Evolutionary conservation across 2,329 filamentous ascomycete species (phyloP).

Genomic region (Podosphaera leucotricha): DNA sequence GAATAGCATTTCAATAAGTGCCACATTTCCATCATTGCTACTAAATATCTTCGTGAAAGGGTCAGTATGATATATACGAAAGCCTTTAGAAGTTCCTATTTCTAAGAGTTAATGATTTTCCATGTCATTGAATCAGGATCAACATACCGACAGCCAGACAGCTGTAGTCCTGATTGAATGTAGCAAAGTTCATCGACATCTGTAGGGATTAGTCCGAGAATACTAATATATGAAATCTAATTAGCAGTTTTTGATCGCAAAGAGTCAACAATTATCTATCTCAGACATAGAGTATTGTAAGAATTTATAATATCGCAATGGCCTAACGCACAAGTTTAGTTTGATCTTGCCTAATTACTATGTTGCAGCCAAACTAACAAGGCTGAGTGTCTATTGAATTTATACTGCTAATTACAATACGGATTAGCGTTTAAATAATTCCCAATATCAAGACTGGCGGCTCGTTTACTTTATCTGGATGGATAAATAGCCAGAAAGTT

Average conservation of each 20-base stretch:
- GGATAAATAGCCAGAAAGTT: no score
- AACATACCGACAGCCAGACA: constrained; percentile 74
- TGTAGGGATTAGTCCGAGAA: background rate
- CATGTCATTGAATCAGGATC: background rate
- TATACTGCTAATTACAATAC: no score
- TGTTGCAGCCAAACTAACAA: no score
- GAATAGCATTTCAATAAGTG: constrained; percentile 96
- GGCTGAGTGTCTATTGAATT: no score
- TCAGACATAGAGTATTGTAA: background rate
- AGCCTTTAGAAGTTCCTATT: constrained; percentile 71
- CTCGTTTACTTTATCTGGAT: no score
- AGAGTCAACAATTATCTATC: background rate
- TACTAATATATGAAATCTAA: background rate
- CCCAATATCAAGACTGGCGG: no score
- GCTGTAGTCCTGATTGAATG: constrained; percentile 98
- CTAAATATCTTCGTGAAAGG: constrained; percentile 90
- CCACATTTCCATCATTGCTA: constrained; percentile 83
- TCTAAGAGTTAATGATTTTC: background rate
- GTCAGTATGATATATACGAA: constrained; percentile 90
- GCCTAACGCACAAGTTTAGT: background rate
- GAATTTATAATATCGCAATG: background rate
- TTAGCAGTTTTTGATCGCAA: background rate
- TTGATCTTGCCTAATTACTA: no score
- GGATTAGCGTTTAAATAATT: no score
- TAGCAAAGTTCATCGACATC: constrained; percentile 89